These are phyloP conservation scores for Alternaria atra DNA, from an alignment of 2,329 filamentous ascomycete genomes.

Conservation along the genomic window DNA sequence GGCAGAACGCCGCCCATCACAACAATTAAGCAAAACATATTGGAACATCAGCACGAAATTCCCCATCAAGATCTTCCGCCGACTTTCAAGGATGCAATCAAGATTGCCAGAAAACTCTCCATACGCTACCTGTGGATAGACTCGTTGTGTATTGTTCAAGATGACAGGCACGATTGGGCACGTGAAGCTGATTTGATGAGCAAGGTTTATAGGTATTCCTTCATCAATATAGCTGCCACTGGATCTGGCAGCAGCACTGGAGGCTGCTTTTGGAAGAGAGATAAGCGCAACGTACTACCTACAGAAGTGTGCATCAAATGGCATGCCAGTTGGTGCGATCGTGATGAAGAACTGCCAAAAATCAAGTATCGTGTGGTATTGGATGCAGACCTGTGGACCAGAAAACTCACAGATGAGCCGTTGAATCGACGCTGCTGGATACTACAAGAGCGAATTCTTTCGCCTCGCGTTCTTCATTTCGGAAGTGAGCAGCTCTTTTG, in stretches of 20 bases:
- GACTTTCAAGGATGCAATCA: constrained; percentile 1
- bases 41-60: neutral
- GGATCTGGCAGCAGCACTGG: neutral
- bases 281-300: neutral
- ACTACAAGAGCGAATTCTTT: constrained; percentile 27
- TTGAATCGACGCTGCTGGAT: constrained; percentile 14
- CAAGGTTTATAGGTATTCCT: constrained; percentile 2
- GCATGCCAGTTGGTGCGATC: neutral
- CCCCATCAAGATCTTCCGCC: neutral
- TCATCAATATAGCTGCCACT: constrained; percentile 9
- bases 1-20: neutral
- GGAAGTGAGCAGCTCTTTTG: constrained; percentile 27
- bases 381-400: neutral
- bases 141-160: constrained; percentile 5
- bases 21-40: neutral
- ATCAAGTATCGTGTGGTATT: neutral
- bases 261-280: constrained; percentile 10
- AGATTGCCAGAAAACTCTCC: neutral
- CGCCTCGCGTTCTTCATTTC: constrained; percentile 30
- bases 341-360: neutral
- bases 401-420: constrained; percentile 3
- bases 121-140: constrained; percentile 10
- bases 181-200: neutral
- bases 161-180: neutral
- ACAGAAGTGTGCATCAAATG: neutral